These are phyloP conservation scores for Pichia sp. DNA, from an alignment of 1,139 yeast genomes.

Conservation along the genomic window DNA sequence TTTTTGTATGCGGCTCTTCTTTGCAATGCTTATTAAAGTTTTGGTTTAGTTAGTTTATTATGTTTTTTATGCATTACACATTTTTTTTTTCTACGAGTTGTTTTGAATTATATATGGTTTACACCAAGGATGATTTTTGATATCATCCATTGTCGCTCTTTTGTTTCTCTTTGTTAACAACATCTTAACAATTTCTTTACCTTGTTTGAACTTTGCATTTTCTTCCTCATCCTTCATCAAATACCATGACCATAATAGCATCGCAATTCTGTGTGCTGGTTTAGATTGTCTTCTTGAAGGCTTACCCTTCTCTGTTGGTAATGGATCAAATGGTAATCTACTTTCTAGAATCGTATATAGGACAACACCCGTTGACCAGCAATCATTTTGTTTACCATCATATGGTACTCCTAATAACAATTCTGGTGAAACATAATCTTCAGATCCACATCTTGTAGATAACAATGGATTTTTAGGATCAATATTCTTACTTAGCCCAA, in stretches of 20 bases:
- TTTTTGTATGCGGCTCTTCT: too few species aligned
- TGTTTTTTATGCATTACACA: background rate
- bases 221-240: slow-evolving; percentile 31
- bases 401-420: slow-evolving; percentile 82
- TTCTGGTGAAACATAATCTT: slow-evolving; percentile 93
- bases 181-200: slow-evolving; percentile 47
- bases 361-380: slow-evolving; percentile 94
- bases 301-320: slow-evolving; percentile 34
- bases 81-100: background rate
- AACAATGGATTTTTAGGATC: slow-evolving; percentile 54
- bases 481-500: slow-evolving; percentile 75
- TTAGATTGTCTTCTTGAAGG: slow-evolving; percentile 41
- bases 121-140: slow-evolving; percentile 20
- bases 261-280: slow-evolving; percentile 84
- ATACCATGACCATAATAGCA: slow-evolving; percentile 89
- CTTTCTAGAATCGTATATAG: slow-evolving; percentile 77
- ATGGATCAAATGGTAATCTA: slow-evolving; percentile 81
- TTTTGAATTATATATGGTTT: slow-evolving; percentile 3
- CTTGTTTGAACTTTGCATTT: slow-evolving; percentile 27
- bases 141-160: slow-evolving; percentile 37
- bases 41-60: too few species aligned
- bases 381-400: slow-evolving; percentile 82
- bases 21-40: too few species aligned
- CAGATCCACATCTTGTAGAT: slow-evolving; percentile 89
- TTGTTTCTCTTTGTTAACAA: slow-evolving; percentile 49